These are phyloP conservation scores for Ajuga chamaepitys DNA, from an alignment of 257 asterid genomes.

Conservation along the genomic window DNA sequence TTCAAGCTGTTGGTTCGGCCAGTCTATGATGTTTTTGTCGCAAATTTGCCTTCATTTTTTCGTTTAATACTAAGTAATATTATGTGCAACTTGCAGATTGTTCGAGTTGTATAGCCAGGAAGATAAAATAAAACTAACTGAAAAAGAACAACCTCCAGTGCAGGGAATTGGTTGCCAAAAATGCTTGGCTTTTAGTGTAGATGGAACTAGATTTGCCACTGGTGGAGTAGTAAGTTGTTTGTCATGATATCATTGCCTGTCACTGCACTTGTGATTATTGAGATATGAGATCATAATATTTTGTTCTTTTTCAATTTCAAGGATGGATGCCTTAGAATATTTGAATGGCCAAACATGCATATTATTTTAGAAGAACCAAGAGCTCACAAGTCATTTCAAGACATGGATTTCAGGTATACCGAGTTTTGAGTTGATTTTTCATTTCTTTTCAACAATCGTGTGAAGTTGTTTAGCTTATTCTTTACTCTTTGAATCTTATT, in stretches of 20 bases:
- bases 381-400: conserved; percentile 95
- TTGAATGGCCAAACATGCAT: conserved; percentile 85
- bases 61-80: not conserved
- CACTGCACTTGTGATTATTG: not conserved
- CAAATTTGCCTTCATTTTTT: not conserved
- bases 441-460: not conserved
- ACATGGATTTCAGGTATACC: conserved; percentile 88
- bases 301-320: conserved; percentile 26
- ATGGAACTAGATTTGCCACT: conserved; percentile 84
- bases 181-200: conserved; percentile 85
- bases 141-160: conserved; percentile 58
- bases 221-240: conserved; percentile 83
- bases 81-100: conserved; percentile 41
- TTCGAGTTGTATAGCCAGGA: conserved; percentile 54
- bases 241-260: not conserved
- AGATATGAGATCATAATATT: not conserved
- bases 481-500: not conserved
- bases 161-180: conserved; percentile 67
- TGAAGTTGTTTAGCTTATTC: not conserved
- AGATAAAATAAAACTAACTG: conserved; percentile 40
- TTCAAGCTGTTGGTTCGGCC: not conserved
- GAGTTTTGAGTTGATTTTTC: conserved; percentile 4
- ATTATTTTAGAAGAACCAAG: conserved; percentile 70
- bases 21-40: not conserved
- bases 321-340: conserved; percentile 91